A percentile compares a stretch with the other conserved stretches of the same genome.
phyloP scores from a whole-genome alignment of 371 early-diverging fungal species.

The Mortierella sp. region DNA sequence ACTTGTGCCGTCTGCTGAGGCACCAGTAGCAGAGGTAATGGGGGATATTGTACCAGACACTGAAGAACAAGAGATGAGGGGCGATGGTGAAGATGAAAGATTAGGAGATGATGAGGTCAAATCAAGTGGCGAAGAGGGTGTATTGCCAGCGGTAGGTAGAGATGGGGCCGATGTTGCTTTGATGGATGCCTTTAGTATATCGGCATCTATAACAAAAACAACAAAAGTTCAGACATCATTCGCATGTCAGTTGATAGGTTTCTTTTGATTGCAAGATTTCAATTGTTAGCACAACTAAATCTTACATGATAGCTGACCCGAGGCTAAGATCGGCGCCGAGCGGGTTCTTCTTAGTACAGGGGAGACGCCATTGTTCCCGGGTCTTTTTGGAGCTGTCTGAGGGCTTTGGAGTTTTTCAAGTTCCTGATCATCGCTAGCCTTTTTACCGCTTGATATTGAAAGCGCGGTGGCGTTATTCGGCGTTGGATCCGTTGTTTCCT shows the following conservation, averaged over 20 bases:
- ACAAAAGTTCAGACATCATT: neutral
- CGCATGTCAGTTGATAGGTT: neutral
- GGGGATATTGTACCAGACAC: slow-evolving; percentile 38
- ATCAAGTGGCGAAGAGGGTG: slow-evolving; percentile 5
- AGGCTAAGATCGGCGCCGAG: slow-evolving; percentile 36
- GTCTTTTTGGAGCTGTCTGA: neutral
- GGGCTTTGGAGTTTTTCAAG: neutral
- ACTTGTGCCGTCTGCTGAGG: slow-evolving; percentile 18
- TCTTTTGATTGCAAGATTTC: neutral
- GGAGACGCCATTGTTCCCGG: slow-evolving; percentile 6
- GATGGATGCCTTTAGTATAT: slow-evolving; percentile 46
- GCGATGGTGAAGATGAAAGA: slow-evolving; percentile 33
- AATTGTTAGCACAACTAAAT: neutral
- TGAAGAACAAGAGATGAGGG: slow-evolving; percentile 18
- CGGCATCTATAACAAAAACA: slow-evolving; percentile 28
- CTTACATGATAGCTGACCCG: slow-evolving; percentile 51
- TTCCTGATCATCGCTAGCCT: neutral
- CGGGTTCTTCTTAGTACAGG: slow-evolving; percentile 36
- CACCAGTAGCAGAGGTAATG: slow-evolving; percentile 35
- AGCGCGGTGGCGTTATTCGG: neutral
- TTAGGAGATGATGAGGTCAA: slow-evolving; percentile 5
- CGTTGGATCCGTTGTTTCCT: neutral
- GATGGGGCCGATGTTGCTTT: slow-evolving; percentile 34
- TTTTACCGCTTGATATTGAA: neutral
- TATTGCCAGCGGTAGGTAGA: neutral